Evolutionary conservation across 1,284 basidiomycete species (phyloP).

Genomic region (Chondrostereum purpureum): DNA sequence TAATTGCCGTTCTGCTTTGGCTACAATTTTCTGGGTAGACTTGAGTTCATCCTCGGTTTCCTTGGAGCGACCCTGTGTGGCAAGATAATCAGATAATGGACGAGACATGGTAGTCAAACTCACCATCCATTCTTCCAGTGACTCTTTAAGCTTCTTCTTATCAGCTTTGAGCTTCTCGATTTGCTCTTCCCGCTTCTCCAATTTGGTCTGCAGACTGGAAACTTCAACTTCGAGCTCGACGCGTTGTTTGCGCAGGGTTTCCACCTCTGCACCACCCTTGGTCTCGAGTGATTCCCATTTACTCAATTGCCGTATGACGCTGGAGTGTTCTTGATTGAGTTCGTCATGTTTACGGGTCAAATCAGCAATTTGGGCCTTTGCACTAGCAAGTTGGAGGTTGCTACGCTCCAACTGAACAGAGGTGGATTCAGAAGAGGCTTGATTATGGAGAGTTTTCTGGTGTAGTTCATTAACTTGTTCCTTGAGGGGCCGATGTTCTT

Average conservation of each 20-base stretch:
- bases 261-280: constrained; percentile 52
- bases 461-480: constrained; percentile 37
- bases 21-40: constrained; percentile 21
- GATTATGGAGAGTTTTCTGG: constrained; percentile 40
- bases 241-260: constrained; percentile 45
- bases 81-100: neutral
- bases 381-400: constrained; percentile 49
- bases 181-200: constrained; percentile 32
- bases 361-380: constrained; percentile 44
- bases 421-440: constrained; percentile 38
- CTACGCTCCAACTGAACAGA: constrained; percentile 49
- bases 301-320: constrained; percentile 56
- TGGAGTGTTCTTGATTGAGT: constrained; percentile 43
- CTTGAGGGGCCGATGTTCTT: constrained; percentile 21
- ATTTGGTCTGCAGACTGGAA: constrained; percentile 38
- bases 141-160: constrained; percentile 37
- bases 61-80: neutral
- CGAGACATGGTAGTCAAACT: constrained; percentile 9
- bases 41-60: neutral
- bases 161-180: constrained; percentile 36
- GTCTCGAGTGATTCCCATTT: constrained; percentile 64
- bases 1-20: constrained; percentile 25
- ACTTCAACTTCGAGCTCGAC: constrained; percentile 51
- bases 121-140: constrained; percentile 39
- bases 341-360: constrained; percentile 51